Evolutionary conservation across 306 rosid genomes (phyloP).

Genomic region (Prunus campanulata): DNA sequence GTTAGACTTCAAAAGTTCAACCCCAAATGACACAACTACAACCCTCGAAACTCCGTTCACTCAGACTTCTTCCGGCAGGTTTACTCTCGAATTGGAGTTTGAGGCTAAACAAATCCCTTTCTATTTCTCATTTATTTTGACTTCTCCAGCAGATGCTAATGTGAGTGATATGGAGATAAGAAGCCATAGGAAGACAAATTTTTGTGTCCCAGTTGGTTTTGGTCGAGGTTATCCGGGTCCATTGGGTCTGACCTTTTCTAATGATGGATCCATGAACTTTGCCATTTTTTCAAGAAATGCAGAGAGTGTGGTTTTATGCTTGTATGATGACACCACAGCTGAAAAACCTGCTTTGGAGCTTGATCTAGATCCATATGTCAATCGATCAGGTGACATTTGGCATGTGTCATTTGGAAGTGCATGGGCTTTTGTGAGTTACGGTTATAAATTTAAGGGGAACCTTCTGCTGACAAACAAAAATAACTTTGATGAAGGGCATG

Average conservation of each 20-base stretch:
- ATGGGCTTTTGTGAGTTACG: constrained; percentile 58
- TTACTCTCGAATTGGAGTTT: constrained; percentile 57
- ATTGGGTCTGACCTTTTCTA: constrained; percentile 59
- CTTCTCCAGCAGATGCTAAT: constrained; percentile 24
- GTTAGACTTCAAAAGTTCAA: constrained; percentile 23
- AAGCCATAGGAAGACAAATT: constrained; percentile 70
- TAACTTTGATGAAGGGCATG: constrained; percentile 16
- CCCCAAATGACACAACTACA: constrained; percentile 23
- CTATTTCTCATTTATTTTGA: constrained; percentile 72
- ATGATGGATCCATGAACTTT: constrained; percentile 70
- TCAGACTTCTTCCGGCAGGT: constrained; percentile 36
- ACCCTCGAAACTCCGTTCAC: constrained; percentile 37
- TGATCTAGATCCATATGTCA: constrained; percentile 83
- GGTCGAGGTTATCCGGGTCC: constrained; percentile 59
- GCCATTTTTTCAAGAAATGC: constrained; percentile 67
- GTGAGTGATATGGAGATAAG: constrained; percentile 44
- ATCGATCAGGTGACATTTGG: constrained; percentile 88
- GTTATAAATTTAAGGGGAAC: constrained; percentile 56
- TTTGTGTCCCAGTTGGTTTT: constrained; percentile 79
- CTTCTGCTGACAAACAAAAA: constrained; percentile 26
- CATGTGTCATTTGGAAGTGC: constrained; percentile 65
- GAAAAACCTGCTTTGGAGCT: constrained; percentile 80
- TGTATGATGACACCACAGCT: constrained; percentile 47
- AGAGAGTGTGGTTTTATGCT: constrained; percentile 72
- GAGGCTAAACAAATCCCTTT: constrained; percentile 61